Conservation (phyloP, 2,329 filamentous ascomycete species). For the Beauveria medogensis region DNA sequence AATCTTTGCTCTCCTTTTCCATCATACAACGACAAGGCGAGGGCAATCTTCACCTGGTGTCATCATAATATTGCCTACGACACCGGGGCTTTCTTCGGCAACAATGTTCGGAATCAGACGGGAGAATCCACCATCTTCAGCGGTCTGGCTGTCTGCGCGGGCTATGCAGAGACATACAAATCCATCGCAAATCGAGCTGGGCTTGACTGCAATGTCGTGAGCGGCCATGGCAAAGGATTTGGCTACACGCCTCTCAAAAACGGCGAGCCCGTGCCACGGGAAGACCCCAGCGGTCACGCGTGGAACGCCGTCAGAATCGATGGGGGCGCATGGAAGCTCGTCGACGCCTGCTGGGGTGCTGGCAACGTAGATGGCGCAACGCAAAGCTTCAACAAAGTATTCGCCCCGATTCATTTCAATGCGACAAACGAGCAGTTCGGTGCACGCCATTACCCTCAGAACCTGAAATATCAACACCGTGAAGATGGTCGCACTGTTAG, state of each 20-base stretch:
- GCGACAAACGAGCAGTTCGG: slow-evolving; percentile 73
- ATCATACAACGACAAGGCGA: slow-evolving; percentile 81
- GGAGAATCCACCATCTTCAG: slow-evolving; percentile 65
- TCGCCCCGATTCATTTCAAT: slow-evolving; percentile 55
- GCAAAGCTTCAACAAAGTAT: slow-evolving; percentile 33
- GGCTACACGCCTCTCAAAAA: slow-evolving; percentile 57
- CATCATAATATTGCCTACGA: slow-evolving; percentile 92
- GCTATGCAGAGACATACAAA: slow-evolving; percentile 77
- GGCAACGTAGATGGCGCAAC: slow-evolving; percentile 51
- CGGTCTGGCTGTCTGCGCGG: slow-evolving; percentile 83
- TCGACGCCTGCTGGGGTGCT: slow-evolving; percentile 91
- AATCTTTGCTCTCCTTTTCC: slow-evolving; percentile 72
- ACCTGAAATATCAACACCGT: slow-evolving; percentile 64
- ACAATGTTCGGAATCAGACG: slow-evolving; percentile 56
- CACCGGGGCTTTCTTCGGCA: slow-evolving; percentile 66
- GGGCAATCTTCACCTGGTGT: slow-evolving; percentile 89
- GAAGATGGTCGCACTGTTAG: slow-evolving; percentile 57
- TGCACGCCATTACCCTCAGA: slow-evolving; percentile 65
- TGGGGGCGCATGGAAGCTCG: slow-evolving; percentile 78
- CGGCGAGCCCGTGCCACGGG: slow-evolving; percentile 58
- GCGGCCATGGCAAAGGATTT: slow-evolving; percentile 80
- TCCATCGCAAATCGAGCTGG: slow-evolving; percentile 72
- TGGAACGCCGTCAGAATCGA: slow-evolving; percentile 94
- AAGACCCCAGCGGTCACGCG: slow-evolving; percentile 60
- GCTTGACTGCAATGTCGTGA: slow-evolving; percentile 65